Evolutionary conservation across 352 stramenopile species (phyloP), one percentile per base, ranked within the genome.

Genomic region (Pythium phragmitis): DNA sequence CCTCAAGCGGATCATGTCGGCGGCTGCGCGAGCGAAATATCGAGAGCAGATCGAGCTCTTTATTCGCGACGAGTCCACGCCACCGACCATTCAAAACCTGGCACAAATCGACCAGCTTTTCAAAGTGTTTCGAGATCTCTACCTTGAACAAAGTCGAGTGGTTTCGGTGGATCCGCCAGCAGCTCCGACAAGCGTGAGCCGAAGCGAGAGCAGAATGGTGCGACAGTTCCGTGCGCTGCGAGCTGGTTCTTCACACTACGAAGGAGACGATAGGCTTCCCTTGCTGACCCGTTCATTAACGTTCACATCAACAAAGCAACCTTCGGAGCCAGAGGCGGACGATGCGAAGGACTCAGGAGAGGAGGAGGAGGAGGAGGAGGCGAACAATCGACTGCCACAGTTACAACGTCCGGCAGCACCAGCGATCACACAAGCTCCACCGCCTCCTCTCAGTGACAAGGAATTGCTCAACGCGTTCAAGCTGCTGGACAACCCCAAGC

Each of bases 401-500:
- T 23, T 55, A 26, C 26, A 28, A 33, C 21, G 30, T 9, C 1
- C 34, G 17, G 0, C 14, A 11, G 9, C 37, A 50, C 49, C 39
- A 34, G 9, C 45, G 5, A 45, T 16, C 1, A 21, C 26, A 7
- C 13, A 7, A 7, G 14, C 39, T 7, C 37, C 6, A 28, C 17
- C 21, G 3, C 51, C 52, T 8, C 56, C 53, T 12, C 34, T 65
- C 57, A 79, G 53, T 37, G 76, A 89, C 46, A 88, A 89, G 55
- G 71, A 84, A 51, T 70, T 89, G 12, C 85, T 82, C 37, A 69
- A 82, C n/a, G 48, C 54, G 23, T 89, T 89, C 60, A 81, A 77
- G 57, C 49, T 69, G 7, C 55, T 60, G 7, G 46, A 75, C 43
- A 51, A 65, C 34, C 72, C 74, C 4, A 65, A 67, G 16, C 69